Evolutionary conservation across 345 rosid species (phyloP).

Genomic region (Erysimum cheiranthoides): DNA sequence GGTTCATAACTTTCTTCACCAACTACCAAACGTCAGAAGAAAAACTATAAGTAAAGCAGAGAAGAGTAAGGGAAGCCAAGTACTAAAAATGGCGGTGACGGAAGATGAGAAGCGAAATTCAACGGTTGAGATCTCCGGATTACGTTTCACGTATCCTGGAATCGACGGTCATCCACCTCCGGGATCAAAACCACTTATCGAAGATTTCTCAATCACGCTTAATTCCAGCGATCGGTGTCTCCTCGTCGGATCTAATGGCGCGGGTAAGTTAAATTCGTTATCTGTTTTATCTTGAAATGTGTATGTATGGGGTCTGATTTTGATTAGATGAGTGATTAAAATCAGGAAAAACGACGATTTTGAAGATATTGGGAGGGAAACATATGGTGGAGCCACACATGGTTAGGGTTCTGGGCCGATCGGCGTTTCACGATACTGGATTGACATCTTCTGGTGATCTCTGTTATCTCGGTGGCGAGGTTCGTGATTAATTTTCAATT

Average conservation of each 20-base stretch:
- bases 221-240: slow-evolving; percentile 80
- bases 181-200: slow-evolving; percentile 78
- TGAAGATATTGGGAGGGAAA: slow-evolving; percentile 96
- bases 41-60: slow-evolving; percentile 33
- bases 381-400: slow-evolving; percentile 96
- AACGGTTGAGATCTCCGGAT: slow-evolving; percentile 71
- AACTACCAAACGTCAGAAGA: slow-evolving; percentile 39
- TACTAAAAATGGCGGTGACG: slow-evolving; percentile 47
- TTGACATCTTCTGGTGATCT: slow-evolving; percentile 92
- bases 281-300: neutral
- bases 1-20: slow-evolving; percentile 20
- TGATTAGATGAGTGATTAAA: neutral
- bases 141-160: slow-evolving; percentile 92
- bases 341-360: slow-evolving; percentile 84
- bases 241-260: slow-evolving; percentile 98
- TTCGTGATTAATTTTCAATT: slow-evolving; percentile 29
- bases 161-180: slow-evolving; percentile 96
- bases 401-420: slow-evolving; percentile 86
- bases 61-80: neutral
- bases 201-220: slow-evolving; percentile 66
- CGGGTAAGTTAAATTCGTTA: slow-evolving; percentile 53
- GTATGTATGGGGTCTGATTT: neutral
- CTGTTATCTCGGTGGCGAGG: slow-evolving; percentile 97
- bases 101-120: slow-evolving; percentile 46
- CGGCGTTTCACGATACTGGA: slow-evolving; percentile 90